Evolutionary conservation across 495 filamentous ascomycete species (phyloP).

Genomic region (Neurospora tetraspora): DNA sequence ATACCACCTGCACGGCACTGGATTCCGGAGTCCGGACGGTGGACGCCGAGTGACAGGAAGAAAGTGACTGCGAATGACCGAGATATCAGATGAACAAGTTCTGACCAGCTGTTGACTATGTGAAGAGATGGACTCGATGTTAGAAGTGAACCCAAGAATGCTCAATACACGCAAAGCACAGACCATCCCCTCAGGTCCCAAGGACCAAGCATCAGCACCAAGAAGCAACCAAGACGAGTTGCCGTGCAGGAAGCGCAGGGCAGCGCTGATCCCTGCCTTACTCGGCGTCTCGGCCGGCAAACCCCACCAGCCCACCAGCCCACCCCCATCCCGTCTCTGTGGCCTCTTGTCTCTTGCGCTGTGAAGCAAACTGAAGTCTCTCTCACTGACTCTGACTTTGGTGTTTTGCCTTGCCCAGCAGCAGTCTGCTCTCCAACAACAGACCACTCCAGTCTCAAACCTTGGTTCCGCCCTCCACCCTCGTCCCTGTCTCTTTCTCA

Average conservation of each 20-base stretch:
- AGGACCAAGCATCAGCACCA: not conserved
- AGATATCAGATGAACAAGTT: not conserved
- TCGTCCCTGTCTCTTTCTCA: not conserved
- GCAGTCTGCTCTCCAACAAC: not conserved
- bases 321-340: not conserved
- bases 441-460: not conserved
- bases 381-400: too few species aligned
- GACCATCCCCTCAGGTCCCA: not conserved
- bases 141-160: not conserved
- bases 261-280: slow-evolving; percentile 18
- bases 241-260: slow-evolving; percentile 9
- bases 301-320: slow-evolving; percentile 10
- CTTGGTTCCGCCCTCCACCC: not conserved
- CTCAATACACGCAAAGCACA: not conserved
- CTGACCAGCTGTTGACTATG: not conserved
- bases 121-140: not conserved
- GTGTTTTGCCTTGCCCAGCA: not conserved
- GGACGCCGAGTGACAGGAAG: not conserved
- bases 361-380: not conserved
- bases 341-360: not conserved
- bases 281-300: slow-evolving; percentile 12
- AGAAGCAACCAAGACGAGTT: slow-evolving; percentile 1
- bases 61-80: not conserved
- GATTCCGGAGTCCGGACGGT: not conserved
- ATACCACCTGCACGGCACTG: not conserved